Base-by-base conservation (phyloP, 352 stramenopile genomes). In the Phytophthora pisi region DNA sequence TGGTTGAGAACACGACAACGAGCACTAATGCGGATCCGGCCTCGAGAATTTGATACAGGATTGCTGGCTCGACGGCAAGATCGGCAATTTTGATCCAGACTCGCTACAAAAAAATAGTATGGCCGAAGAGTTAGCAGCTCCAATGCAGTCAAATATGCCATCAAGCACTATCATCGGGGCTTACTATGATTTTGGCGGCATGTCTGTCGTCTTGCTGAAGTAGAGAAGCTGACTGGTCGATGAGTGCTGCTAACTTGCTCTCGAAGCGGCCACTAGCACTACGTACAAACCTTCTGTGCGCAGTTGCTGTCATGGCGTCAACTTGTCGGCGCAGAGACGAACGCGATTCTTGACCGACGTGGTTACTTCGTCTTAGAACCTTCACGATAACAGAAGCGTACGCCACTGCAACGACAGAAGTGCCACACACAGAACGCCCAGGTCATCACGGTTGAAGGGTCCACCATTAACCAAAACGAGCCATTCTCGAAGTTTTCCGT, bases 341-440 rank as follows among this genome's bases (percentile, higher is more conserved):
- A 6, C 26, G 24, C 15, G 51, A 28, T 13, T 2, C 24, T 38
- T 23, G 23, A 42, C 16, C 11, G 36, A 61, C 45, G 6, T 16
- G 20, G 24, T 47, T 59, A 5, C 18, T 61, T 52, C n/a, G 16
- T 7, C 34, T 15, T 4, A 67, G 0, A 9, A 61, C 40, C 3
- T 50, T 42, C 4, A 63, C 9, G 6, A 81, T 23, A 3, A 68
- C 40, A 20, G 45, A 26, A 7, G 50, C 24, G 49, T 70, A 69
- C 0, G 52, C 59, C 13, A 67, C 4, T 3, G 38, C 56, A 1
- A 67, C 30, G 15, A 69, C 16, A 5, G 24, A 51, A 15, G 72
- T 42, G 1, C 64, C 50, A 13, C 50, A 31, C 0, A 61, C 20
- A 16, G 55, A 52, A 20, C 20, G 65, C 46, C 20, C 50, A 46